These are phyloP conservation scores for Penicillium glabrum DNA, from an alignment of 2,329 filamentous ascomycete species.

Conservation along the genomic window DNA sequence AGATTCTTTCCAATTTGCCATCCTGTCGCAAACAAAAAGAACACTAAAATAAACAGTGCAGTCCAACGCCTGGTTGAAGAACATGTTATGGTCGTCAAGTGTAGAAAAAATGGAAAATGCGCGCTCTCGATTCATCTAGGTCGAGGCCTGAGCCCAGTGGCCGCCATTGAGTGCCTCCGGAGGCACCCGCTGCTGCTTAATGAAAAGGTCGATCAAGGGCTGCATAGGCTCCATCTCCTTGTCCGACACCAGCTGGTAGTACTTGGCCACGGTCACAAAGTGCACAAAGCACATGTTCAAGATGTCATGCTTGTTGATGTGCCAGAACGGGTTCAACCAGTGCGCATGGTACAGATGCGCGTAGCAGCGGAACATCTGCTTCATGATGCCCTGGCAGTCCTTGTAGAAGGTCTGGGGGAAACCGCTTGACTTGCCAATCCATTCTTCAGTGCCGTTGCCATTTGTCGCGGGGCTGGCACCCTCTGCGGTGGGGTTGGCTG, in stretches of 20 bases:
- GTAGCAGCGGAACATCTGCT: constrained; percentile 98
- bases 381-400: constrained; percentile 90
- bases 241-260: constrained; percentile 79
- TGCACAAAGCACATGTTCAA: constrained; percentile 87
- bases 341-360: constrained; percentile 98
- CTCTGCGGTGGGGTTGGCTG: constrained; percentile 16
- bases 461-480: constrained; percentile 54
- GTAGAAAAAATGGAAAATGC: constrained; percentile 4
- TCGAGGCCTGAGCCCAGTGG: constrained; percentile 41
- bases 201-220: constrained; percentile 87
- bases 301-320: constrained; percentile 69
- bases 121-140: constrained; percentile 20
- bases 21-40: constrained; percentile 20
- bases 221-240: constrained; percentile 96
- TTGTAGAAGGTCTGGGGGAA: constrained; percentile 88
- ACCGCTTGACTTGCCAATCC: constrained; percentile 88
- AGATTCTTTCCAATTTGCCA: constrained; percentile 15
- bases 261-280: constrained; percentile 77
- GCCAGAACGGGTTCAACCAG: constrained; percentile 80
- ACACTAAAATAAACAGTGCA: constrained; percentile 25
- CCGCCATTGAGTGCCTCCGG: constrained; percentile 55
- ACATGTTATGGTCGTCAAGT: constrained; percentile 26
- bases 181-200: constrained; percentile 83
- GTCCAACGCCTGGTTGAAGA: constrained; percentile 38
- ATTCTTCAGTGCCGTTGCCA: constrained; percentile 61